These are phyloP conservation scores for Agastache rugosa DNA, from an alignment of 257 asterid species.

Conservation along the genomic window DNA sequence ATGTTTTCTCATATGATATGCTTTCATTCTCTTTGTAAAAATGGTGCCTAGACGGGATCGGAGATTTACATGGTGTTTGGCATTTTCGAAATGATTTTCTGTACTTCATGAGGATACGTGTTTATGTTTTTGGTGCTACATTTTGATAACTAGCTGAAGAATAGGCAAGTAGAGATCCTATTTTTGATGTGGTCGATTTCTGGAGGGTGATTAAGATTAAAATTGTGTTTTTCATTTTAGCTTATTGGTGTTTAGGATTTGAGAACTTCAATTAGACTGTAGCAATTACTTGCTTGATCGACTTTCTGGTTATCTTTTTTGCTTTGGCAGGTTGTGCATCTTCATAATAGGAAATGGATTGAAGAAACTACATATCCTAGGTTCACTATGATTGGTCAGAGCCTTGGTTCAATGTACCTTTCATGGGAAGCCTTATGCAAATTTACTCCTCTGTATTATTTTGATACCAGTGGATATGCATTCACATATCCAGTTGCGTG, in stretches of 20 bases:
- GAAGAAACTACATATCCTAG: slow-evolving; percentile 92
- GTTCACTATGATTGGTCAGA: slow-evolving; percentile 96
- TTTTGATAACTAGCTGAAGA: slow-evolving; percentile 19
- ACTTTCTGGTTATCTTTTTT: slow-evolving; percentile 6
- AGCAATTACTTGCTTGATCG: slow-evolving; percentile 1
- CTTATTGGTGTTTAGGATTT: slow-evolving; percentile 6
- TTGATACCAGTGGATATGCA: slow-evolving; percentile 97
- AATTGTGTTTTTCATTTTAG: slow-evolving; percentile 13
- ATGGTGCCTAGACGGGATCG: slow-evolving; percentile 4
- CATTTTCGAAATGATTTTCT: background rate
- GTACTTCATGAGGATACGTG: background rate
- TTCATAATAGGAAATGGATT: slow-evolving; percentile 78
- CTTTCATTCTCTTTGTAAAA: background rate
- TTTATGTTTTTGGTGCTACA: background rate
- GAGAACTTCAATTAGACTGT: slow-evolving; percentile 7
- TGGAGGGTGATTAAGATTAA: background rate
- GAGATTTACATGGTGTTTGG: background rate
- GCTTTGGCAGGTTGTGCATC: slow-evolving; percentile 74
- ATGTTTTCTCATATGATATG: slow-evolving; percentile 2
- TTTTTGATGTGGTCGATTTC: background rate
- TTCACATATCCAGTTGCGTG: slow-evolving; percentile 93
- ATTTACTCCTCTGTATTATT: slow-evolving; percentile 75
- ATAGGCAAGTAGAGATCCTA: background rate
- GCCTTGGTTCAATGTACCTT: slow-evolving; percentile 88
- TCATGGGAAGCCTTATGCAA: slow-evolving; percentile 91